Percentiles rank a stretch among this genome's conserved stretches.
Evolutionary conservation across 805 yeast species (phyloP).

Genomic region (Schwanniomyces polymorphus): DNA sequence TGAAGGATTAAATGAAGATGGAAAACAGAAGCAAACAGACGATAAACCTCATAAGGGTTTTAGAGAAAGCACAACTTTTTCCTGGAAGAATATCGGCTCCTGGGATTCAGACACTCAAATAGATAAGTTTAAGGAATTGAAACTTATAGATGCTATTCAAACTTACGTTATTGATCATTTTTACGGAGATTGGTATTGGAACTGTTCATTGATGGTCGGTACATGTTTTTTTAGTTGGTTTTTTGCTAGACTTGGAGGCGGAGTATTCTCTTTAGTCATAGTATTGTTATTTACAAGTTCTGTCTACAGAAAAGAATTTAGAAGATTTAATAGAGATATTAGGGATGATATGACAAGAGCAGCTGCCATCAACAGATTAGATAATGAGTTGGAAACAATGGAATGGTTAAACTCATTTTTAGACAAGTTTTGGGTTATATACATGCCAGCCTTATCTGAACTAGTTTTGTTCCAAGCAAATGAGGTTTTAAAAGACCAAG

Average conservation of each 20-base stretch:
- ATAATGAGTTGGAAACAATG: conserved; percentile 68
- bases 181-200: conserved; percentile 72
- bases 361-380: conserved; percentile 62
- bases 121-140: conserved; percentile 26
- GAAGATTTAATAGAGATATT: conserved; percentile 72
- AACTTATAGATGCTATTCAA: conserved; percentile 41
- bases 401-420: conserved; percentile 78
- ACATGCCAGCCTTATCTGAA: conserved; percentile 82
- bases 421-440: conserved; percentile 83
- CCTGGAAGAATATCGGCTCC: conserved; percentile 41
- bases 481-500: conserved; percentile 63
- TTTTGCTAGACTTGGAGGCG: conserved; percentile 61
- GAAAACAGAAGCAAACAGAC: not conserved
- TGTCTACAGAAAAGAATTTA: conserved; percentile 68
- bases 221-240: conserved; percentile 74
- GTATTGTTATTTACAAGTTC: conserved; percentile 63
- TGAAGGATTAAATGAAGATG: conserved; percentile 9
- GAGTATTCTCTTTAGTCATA: conserved; percentile 60
- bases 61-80: conserved; percentile 31
- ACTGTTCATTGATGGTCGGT: conserved; percentile 61
- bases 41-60: conserved; percentile 16
- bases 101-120: conserved; percentile 25
- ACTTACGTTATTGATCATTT: conserved; percentile 67
- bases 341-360: conserved; percentile 75
- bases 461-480: conserved; percentile 72